phyloP scores from a whole-genome alignment of 345 rosid genomes.

The Isatis tinctoria region DNA sequence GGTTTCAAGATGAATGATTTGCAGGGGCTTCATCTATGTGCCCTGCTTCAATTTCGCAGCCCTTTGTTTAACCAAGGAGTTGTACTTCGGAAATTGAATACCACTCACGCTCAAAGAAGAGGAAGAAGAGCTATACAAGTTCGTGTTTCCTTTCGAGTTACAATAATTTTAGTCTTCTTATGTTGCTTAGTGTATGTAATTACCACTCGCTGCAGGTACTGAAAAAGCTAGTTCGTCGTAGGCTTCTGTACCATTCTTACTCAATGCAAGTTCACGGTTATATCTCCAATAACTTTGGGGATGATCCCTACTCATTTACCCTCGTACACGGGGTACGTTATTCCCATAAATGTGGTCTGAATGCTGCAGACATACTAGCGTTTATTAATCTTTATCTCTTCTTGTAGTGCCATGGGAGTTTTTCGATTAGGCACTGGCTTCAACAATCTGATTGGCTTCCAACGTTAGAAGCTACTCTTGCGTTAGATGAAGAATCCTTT shows the following conservation, averaged over 20 bases:
- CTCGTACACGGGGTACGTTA: constrained; percentile 77
- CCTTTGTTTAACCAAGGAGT: constrained; percentile 74
- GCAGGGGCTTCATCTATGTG: constrained; percentile 18
- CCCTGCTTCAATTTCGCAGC: constrained; percentile 47
- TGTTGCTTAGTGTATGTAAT: background rate
- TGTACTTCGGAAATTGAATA: constrained; percentile 70
- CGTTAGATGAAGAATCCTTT: constrained; percentile 86
- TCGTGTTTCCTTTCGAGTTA: background rate
- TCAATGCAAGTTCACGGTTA: constrained; percentile 95
- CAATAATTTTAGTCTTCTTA: background rate
- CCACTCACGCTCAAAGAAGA: constrained; percentile 75
- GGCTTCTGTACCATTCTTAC: constrained; percentile 83
- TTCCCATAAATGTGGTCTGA: background rate
- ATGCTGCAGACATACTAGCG: background rate
- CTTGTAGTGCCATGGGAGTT: constrained; percentile 88
- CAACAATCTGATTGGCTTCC: constrained; percentile 97
- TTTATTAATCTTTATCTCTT: background rate
- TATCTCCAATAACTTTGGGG: constrained; percentile 39
- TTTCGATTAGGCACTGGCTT: constrained; percentile 93
- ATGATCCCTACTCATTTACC: constrained; percentile 51
- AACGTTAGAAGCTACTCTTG: constrained; percentile 88
- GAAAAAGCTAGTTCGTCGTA: constrained; percentile 74
- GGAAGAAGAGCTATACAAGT: constrained; percentile 95
- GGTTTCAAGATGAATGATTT: constrained; percentile 7
- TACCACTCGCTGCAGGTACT: constrained; percentile 45